Conservation (phyloP, 805 yeast species). For the Sungouiella thailandica region DNA sequence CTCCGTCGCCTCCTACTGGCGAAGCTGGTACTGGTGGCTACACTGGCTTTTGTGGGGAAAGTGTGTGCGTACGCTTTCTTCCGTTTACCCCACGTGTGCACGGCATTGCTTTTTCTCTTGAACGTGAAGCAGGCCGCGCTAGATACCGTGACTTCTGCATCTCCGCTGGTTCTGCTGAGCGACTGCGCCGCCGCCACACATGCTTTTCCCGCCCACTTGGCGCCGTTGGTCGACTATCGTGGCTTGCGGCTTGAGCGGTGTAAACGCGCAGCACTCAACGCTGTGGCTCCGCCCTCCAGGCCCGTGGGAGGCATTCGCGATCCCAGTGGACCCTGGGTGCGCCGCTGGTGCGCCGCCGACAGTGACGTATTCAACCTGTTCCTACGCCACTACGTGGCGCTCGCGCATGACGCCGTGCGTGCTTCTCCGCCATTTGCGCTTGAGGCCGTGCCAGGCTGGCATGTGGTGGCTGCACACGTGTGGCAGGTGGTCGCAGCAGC, state of each 20-base stretch:
- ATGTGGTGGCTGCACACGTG: conserved; percentile 41
- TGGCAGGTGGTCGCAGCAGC: conserved; percentile 38
- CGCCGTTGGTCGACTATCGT: conserved; percentile 26
- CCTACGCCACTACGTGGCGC: conserved; percentile 49
- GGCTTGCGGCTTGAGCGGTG: conserved; percentile 29
- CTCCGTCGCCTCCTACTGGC: conserved; percentile 41
- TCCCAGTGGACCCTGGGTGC: conserved; percentile 59
- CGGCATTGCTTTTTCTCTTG: conserved; percentile 51
- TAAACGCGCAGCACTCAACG: conserved; percentile 27
- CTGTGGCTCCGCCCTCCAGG: conserved; percentile 36
- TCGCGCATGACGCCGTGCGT: conserved; percentile 14
- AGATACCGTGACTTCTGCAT: conserved; percentile 17
- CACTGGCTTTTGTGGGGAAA: conserved; percentile 66
- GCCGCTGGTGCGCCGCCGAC: conserved; percentile 54
- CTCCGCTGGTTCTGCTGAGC: conserved; percentile 1
- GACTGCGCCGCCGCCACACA: conserved; percentile 3
- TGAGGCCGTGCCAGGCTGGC: conserved; percentile 36
- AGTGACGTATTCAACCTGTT: conserved; percentile 58
- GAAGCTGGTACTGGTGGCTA: conserved; percentile 50
- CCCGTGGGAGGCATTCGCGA: conserved; percentile 48
- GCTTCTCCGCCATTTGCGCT: conserved; percentile 2
- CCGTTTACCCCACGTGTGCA: conserved; percentile 50
- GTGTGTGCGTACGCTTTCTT: conserved; percentile 61
- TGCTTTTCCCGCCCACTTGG: conserved; percentile 26
- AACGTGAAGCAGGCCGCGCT: conserved; percentile 48